Percentiles rank a stretch among this genome's conserved stretches.
Evolutionary conservation across 495 filamentous ascomycete species (phyloP).

Genomic region (Saxophila tyrrhenica): DNA sequence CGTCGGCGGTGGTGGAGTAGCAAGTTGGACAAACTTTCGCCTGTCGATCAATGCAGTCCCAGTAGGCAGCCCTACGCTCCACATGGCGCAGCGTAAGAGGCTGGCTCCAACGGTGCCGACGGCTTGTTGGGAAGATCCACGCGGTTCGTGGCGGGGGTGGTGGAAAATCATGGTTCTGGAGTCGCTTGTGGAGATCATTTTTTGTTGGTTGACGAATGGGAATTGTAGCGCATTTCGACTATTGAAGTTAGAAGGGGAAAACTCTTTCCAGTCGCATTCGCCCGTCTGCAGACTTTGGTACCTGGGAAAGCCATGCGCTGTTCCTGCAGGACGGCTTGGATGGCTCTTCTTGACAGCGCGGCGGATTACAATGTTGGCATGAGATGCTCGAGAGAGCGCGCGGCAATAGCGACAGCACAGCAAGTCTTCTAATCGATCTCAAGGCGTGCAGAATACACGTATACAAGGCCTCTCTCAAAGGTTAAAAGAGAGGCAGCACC

Average conservation of each 20-base stretch:
- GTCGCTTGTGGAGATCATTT: neutral
- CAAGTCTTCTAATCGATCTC: no score
- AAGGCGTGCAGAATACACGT: no score
- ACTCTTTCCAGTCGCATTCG: neutral
- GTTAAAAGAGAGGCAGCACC: no score
- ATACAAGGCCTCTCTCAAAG: no score
- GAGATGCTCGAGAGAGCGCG: neutral
- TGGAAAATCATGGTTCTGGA: neutral
- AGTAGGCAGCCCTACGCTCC: neutral
- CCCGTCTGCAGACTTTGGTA: neutral
- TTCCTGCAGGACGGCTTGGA: neutral
- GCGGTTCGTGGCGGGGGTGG: neutral
- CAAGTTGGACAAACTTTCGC: neutral
- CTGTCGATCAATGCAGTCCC: neutral
- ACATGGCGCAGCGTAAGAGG: neutral
- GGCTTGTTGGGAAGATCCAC: neutral
- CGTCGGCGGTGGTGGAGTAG: no score
- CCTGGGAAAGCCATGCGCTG: neutral
- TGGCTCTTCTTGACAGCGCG: neutral
- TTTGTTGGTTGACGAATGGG: neutral
- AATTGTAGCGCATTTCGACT: neutral
- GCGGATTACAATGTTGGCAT: slow-evolving; percentile 46
- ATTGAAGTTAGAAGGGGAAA: neutral
- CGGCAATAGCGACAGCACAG: neutral
- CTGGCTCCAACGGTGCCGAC: neutral